Base-by-base conservation (phyloP, 169 alveolate genomes). In the Perkinsus chesapeaki region DNA sequence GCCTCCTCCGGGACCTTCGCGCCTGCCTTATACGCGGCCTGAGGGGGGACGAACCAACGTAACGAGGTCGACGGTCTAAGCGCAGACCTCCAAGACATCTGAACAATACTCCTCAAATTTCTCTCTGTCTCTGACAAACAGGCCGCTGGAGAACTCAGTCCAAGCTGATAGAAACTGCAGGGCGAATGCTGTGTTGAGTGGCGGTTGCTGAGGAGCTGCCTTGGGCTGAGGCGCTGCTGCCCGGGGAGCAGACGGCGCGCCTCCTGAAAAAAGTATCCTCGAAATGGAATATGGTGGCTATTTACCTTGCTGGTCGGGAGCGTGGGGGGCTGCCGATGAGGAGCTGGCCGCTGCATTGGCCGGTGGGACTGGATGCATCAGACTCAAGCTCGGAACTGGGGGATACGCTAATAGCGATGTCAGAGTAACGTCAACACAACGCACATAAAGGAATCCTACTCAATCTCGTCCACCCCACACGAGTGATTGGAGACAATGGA, bases 1-100 rank as follows among this genome's bases (percentile, higher is more conserved):
- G 82, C 82, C 82, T 60, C 82, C 23, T 60, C 82, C 31, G 82
- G 82, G 37, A 60, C 82, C 82, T 60, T 60, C 82, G 82, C 82
- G 82, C 82, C 82, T 27, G 82, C 82, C 82, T 60, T 60, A 0
- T 27, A 27, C 12, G 82, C 82, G 0, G 27, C 31, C 82, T 60
- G 31, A 3, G n/a, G n/a, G n/a, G n/a, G n/a, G 3, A 23, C 23
- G 23, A 34, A 60, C 3, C 82, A 23, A 60, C 27, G 82, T 1
- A 20, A 0, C 82, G 36, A 23, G 36, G 31, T 1, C 23, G 31
- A 12, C 31, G 31, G 82, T 7, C 23, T 9, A 27, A 20, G 23
- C 23, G 3, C 82, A 0, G 7, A 60, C 82, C 31, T 7, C 23
- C 31, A 60, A 23, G 3, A 60, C 82, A 60, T 60, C 82, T 23